Conservation (phyloP, 192 early-diverging fungal genomes). For the Chytriomyces sp. region DNA sequence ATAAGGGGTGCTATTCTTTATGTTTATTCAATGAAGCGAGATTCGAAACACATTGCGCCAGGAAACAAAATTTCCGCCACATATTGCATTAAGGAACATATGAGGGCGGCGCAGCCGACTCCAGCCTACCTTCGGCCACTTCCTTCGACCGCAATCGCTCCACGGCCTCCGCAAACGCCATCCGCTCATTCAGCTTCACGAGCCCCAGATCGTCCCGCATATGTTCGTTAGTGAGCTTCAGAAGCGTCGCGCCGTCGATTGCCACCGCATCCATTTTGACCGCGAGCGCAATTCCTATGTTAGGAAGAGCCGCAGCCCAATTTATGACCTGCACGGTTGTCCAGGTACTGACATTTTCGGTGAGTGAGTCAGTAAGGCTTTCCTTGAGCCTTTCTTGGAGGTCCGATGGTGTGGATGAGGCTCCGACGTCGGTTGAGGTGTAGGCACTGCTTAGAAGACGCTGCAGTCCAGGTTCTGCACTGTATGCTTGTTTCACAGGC, state of each 20-base stretch:
- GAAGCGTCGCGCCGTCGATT: not conserved
- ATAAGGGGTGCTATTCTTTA: too few species aligned
- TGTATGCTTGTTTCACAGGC: too few species aligned
- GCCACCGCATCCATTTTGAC: not conserved
- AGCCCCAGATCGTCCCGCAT: not conserved
- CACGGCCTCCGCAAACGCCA: not conserved
- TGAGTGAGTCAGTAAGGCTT: not conserved
- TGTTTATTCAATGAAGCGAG: too few species aligned
- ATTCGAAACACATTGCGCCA: too few species aligned
- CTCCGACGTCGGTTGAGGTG: not conserved
- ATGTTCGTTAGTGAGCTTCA: not conserved
- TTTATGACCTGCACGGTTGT: too few species aligned
- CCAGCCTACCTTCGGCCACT: not conserved
- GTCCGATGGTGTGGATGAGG: not conserved
- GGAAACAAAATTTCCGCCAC: too few species aligned
- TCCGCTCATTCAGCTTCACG: not conserved
- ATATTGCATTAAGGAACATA: too few species aligned
- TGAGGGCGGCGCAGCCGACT: not conserved
- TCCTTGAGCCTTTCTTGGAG: not conserved
- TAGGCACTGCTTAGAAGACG: not conserved
- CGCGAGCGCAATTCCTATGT: not conserved
- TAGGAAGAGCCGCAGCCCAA: too few species aligned
- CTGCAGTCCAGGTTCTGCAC: too few species aligned
- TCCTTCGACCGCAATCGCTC: not conserved
- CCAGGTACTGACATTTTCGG: too few species aligned